Percentiles rank a stretch among this genome's conserved stretches.
These are phyloP conservation scores for Chrysanthemum lavandulifolium DNA, from an alignment of 129 eudicot genomes.

Conservation along the genomic window DNA sequence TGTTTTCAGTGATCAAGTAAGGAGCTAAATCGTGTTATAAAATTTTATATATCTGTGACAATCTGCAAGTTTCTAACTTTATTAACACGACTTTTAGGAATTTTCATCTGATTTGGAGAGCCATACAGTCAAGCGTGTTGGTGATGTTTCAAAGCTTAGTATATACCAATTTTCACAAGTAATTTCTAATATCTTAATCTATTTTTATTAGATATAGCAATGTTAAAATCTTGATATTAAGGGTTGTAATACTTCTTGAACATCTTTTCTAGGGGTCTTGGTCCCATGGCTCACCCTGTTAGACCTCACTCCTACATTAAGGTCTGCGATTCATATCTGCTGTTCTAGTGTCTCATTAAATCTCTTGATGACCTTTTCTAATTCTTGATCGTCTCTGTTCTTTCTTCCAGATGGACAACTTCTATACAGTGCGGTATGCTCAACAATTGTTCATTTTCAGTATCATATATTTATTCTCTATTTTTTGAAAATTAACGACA, in stretches of 20 bases:
- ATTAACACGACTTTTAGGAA: conserved; percentile 50
- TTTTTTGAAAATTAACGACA: conserved; percentile 3
- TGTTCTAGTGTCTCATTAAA: not conserved
- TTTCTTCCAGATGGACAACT: conserved; percentile 83
- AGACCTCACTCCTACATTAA: conserved; percentile 96
- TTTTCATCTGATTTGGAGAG: conserved; percentile 97
- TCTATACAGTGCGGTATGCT: conserved; percentile 94
- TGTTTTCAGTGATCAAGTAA: conserved; percentile 94
- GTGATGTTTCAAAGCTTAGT: conserved; percentile 89
- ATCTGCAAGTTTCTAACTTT: not conserved
- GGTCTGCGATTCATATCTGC: conserved; percentile 33
- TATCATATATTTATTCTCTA: not conserved
- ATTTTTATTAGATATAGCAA: not conserved
- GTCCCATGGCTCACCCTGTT: conserved; percentile 99
- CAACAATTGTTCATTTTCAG: not conserved
- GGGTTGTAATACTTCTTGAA: not conserved
- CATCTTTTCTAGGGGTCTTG: conserved; percentile 65
- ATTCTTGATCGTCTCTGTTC: not conserved
- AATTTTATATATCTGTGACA: not conserved
- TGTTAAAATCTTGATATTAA: not conserved
- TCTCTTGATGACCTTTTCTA: conserved; percentile 10
- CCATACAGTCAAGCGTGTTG: conserved; percentile 89
- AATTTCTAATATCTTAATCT: not conserved
- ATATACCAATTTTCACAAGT: conserved; percentile 88
- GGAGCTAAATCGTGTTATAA: conserved; percentile 37